phyloP scores from a whole-genome alignment of 345 rosid genomes.

The Aurinia saxatilis region DNA sequence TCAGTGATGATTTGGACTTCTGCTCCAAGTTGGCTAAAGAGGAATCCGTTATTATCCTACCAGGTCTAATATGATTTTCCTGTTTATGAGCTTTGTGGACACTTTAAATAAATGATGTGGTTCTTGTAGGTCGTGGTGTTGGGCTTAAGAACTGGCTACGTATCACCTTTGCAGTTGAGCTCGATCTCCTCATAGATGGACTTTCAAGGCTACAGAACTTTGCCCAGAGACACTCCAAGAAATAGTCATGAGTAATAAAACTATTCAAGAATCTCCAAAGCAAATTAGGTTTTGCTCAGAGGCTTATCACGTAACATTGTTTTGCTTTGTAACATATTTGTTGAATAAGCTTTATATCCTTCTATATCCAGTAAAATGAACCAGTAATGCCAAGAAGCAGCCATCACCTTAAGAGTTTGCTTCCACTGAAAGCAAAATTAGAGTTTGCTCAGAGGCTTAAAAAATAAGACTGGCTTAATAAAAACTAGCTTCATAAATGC shows the following conservation, averaged over 20 bases:
- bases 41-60: constrained; percentile 31
- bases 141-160: constrained; percentile 62
- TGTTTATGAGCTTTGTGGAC: not conserved
- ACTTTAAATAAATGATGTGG: not conserved
- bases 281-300: not conserved
- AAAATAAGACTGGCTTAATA: too few species aligned
- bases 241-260: constrained; percentile 3
- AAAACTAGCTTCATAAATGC: too few species aligned
- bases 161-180: constrained; percentile 47
- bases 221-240: constrained; percentile 10
- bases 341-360: too few species aligned
- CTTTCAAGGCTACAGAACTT: constrained; percentile 14
- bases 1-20: constrained; percentile 35
- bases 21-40: constrained; percentile 38
- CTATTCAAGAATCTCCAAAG: not conserved
- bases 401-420: too few species aligned
- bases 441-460: too few species aligned
- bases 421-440: too few species aligned
- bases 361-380: too few species aligned
- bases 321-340: not conserved
- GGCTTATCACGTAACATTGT: not conserved
- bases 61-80: constrained; percentile 18
- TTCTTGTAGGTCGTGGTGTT: constrained; percentile 42
- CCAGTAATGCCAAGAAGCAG: too few species aligned
- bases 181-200: constrained; percentile 38